These are phyloP conservation scores for Purshia tridentata DNA, from an alignment of 306 rosid species.

Conservation along the genomic window DNA sequence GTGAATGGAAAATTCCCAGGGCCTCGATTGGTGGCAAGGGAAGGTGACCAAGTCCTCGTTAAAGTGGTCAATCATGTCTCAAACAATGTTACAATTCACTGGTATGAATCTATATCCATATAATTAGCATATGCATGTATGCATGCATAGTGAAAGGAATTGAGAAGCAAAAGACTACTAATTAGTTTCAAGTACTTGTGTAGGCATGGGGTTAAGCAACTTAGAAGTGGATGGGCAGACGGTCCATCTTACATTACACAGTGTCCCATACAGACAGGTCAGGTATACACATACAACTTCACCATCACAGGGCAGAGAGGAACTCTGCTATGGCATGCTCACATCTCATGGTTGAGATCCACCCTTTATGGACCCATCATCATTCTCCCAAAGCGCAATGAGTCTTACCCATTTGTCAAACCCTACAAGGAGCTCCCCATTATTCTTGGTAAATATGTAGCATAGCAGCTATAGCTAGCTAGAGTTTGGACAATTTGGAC, in stretches of 20 bases:
- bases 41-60: constrained; percentile 66
- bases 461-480: not conserved
- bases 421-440: constrained; percentile 71
- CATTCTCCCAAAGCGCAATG: constrained; percentile 63
- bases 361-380: constrained; percentile 72
- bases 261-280: constrained; percentile 73
- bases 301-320: constrained; percentile 76
- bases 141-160: not conserved
- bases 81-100: constrained; percentile 68
- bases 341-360: constrained; percentile 76
- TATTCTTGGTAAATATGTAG: constrained; percentile 49
- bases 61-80: constrained; percentile 65
- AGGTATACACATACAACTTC: constrained; percentile 66
- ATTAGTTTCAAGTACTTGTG: not conserved
- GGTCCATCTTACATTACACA: constrained; percentile 92
- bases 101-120: constrained; percentile 38
- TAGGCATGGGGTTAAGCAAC: constrained; percentile 81
- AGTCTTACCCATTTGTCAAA: constrained; percentile 66
- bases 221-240: constrained; percentile 70
- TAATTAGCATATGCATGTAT: not conserved
- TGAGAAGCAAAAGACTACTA: not conserved
- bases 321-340: constrained; percentile 84
- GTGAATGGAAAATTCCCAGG: constrained; percentile 79
- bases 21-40: constrained; percentile 68
- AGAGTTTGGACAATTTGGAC: not conserved